Percentiles rank a stretch among this genome's conserved stretches.
Conservation (phyloP, 2,329 filamentous ascomycete genomes). For the Blastomyces emzantsi region DNA sequence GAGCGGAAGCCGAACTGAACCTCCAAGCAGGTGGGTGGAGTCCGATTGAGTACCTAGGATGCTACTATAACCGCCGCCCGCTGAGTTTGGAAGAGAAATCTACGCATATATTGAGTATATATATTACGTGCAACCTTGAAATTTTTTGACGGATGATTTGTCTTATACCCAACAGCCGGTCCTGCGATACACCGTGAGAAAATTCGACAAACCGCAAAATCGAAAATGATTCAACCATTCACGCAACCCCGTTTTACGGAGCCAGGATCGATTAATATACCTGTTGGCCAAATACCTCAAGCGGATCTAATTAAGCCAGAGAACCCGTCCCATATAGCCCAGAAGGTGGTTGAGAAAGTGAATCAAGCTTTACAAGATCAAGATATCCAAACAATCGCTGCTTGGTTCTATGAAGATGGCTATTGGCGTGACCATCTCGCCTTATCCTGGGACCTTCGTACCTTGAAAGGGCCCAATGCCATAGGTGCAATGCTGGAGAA, state of each 20-base stretch:
- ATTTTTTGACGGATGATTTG: not conserved
- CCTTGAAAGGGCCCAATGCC: conserved; percentile 24
- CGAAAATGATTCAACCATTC: not conserved
- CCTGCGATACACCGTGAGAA: not conserved
- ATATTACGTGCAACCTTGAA: not conserved
- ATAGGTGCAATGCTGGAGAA: conserved; percentile 24
- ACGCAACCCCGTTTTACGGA: not conserved
- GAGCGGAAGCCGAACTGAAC: too few species aligned
- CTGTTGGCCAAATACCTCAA: not conserved
- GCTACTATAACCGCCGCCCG: not conserved
- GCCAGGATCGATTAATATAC: not conserved
- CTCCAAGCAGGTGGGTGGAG: not conserved
- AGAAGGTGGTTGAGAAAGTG: conserved; percentile 5
- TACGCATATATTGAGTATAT: not conserved
- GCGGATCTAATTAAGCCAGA: not conserved
- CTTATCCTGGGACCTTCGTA: conserved; percentile 34
- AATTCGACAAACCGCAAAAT: not conserved
- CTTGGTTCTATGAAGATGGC: conserved; percentile 30
- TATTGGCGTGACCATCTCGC: conserved; percentile 36
- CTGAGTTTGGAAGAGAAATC: not conserved
- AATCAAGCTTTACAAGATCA: not conserved
- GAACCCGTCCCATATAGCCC: conserved; percentile 10
- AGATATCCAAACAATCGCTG: conserved; percentile 7
- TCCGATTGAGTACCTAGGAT: not conserved
- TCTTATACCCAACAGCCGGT: not conserved